Evolutionary conservation across 805 yeast genomes (phyloP).

Genomic region (Zygoascus ofunaensis): DNA sequence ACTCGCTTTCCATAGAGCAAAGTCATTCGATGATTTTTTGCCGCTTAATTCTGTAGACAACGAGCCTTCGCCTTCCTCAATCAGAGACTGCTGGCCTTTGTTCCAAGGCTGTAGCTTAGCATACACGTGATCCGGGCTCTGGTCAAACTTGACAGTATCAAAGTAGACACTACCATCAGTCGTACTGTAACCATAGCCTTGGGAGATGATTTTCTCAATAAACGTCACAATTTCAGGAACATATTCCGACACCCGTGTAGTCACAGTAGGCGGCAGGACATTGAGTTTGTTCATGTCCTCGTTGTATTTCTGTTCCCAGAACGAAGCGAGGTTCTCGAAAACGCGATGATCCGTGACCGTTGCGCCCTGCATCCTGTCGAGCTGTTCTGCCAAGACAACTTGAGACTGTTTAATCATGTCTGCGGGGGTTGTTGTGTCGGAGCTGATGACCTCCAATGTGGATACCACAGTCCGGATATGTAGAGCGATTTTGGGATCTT

Average conservation of each 20-base stretch:
- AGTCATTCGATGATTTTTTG: conserved; percentile 72
- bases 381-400: conserved; percentile 62
- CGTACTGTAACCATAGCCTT: conserved; percentile 79
- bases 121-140: conserved; percentile 61
- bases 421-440: conserved; percentile 16
- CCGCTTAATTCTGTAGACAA: conserved; percentile 45
- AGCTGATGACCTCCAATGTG: conserved; percentile 39
- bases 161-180: conserved; percentile 93
- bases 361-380: conserved; percentile 67
- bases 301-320: conserved; percentile 81
- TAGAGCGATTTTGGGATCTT: conserved; percentile 83
- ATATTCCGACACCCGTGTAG: conserved; percentile 92
- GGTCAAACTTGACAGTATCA: conserved; percentile 77
- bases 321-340: conserved; percentile 73
- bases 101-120: conserved; percentile 99
- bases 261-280: conserved; percentile 73
- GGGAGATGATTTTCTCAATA: conserved; percentile 62
- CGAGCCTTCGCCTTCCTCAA: conserved; percentile 94
- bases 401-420: conserved; percentile 45
- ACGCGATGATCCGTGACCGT: conserved; percentile 76
- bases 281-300: conserved; percentile 78
- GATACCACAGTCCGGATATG: conserved; percentile 51
- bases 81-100: conserved; percentile 74
- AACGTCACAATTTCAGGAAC: conserved; percentile 83
- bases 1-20: conserved; percentile 94